These are phyloP conservation scores for Aspergillus hortae DNA, from an alignment of 2,329 filamentous ascomycete genomes.

Conservation along the genomic window DNA sequence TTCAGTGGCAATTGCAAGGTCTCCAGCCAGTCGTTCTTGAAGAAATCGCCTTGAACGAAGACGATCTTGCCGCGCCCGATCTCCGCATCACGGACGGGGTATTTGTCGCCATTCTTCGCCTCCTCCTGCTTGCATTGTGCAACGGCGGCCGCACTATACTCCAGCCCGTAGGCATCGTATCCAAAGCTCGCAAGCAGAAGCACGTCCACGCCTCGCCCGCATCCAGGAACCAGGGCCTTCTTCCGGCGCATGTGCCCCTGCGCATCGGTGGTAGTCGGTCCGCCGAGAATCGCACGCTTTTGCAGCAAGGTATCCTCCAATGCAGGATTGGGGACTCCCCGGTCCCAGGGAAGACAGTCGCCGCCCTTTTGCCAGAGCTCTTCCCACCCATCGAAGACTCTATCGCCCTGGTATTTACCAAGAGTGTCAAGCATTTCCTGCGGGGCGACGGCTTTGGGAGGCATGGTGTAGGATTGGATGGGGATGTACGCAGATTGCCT, in stretches of 20 bases:
- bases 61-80: slow-evolving; percentile 36
- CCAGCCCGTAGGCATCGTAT: slow-evolving; percentile 73
- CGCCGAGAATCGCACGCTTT: slow-evolving; percentile 35
- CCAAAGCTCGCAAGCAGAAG: slow-evolving; percentile 70
- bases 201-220: slow-evolving; percentile 78
- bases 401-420: slow-evolving; percentile 16
- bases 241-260: slow-evolving; percentile 34
- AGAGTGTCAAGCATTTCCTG: neutral
- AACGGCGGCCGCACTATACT: slow-evolving; percentile 55
- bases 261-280: slow-evolving; percentile 21
- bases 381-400: slow-evolving; percentile 51
- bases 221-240: slow-evolving; percentile 72
- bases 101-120: slow-evolving; percentile 29
- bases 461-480: neutral
- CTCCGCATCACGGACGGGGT: slow-evolving; percentile 31
- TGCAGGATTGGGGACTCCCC: slow-evolving; percentile 56
- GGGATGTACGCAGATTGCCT: neutral
- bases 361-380: slow-evolving; percentile 53
- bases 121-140: slow-evolving; percentile 36
- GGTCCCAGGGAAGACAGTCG: slow-evolving; percentile 57
- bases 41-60: slow-evolving; percentile 47
- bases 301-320: slow-evolving; percentile 52
- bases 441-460: neutral
- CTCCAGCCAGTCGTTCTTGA: slow-evolving; percentile 41
- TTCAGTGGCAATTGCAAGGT: slow-evolving; percentile 29